Conservation (phyloP, 306 rosid genomes). For the Astragalus glycyphyllos region DNA sequence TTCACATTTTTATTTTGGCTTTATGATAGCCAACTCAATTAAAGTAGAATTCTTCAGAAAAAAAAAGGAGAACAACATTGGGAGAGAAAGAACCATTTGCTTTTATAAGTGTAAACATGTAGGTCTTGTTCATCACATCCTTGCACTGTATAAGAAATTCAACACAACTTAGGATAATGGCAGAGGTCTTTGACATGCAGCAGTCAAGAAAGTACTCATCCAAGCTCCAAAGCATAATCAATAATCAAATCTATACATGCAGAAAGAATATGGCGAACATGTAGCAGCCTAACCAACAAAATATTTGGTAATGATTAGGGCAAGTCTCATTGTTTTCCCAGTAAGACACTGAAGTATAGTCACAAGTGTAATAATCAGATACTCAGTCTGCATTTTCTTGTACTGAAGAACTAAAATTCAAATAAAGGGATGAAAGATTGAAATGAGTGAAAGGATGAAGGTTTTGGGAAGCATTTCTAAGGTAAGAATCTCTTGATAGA, state of each 20-base stretch:
- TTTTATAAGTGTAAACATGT: neutral
- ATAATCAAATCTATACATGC: neutral
- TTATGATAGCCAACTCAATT: neutral
- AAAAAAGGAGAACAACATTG: neutral
- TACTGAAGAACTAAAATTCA: too few relatives aligned
- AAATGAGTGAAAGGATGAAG: conserved; percentile 21
- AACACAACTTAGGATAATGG: conserved; percentile 5
- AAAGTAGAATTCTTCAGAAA: neutral
- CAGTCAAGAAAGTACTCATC: conserved; percentile 8
- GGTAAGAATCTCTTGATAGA: neutral
- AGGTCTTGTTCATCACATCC: neutral
- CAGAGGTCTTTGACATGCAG: conserved; percentile 8
- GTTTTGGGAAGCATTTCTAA: conserved; percentile 8
- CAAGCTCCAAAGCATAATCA: neutral
- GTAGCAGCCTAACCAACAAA: conserved; percentile 20
- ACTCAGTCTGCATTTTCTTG: too few relatives aligned
- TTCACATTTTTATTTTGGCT: neutral
- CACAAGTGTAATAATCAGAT: too few relatives aligned
- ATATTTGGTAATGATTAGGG: conserved; percentile 1
- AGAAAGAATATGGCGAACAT: conserved; percentile 22
- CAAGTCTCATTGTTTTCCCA: neutral
- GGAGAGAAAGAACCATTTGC: conserved; percentile 9
- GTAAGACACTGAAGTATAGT: neutral
- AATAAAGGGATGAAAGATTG: neutral
- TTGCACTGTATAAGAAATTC: conserved; percentile 19